Base-by-base conservation (phyloP, 2,329 filamentous ascomycete species). In the Cercospora nicotianae region DNA sequence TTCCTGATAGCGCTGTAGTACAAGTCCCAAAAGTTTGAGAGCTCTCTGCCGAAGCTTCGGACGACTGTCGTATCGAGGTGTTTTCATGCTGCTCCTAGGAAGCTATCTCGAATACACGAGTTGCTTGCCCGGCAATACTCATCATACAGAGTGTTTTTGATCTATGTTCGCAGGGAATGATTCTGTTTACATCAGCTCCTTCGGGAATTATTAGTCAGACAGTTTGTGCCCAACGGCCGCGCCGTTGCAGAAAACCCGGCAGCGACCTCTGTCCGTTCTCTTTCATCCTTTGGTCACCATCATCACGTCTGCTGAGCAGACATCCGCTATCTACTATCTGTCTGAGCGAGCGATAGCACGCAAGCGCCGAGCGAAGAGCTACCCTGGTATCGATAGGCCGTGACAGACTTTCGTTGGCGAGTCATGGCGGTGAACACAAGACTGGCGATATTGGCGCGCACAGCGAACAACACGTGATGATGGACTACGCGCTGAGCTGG, bases 341-440 rank as follows among this genome's bases (percentile, higher is more conserved):
- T n/a, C 23, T 28, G 48, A 26, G 23, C 3, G 6, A 33, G 20
- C 39, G 42, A 45, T 28, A 45, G 39, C 60, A 62, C 36, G 60
- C 60, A 30, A 45, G 36, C 36, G 60, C 42, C 39, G 28, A n/a
- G 26, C 33, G 23, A 48, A 20, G 20, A 62, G 60, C 36, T 48
- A 60, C 60, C 60, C 60, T 51, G 60, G 60, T 59, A 59, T 59
- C 39, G 60, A 48, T 62, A 62, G 60, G 26, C 42, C 16, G 30
- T 18, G 20, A 45, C 20, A 20, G 59, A 45, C 33, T 48, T 39
- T 28, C 23, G 60, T 31, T 45, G 28, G 60, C 59, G 59, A 62
- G 60, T 62, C 60, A 62, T 62, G 28, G 60, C 60, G 60, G 60
- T 62, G 60, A 51, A 30, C 10, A 36, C 42, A 5, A 30, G 28